Conservation (phyloP, 2,329 filamentous ascomycete genomes). For the Verticillium tricorpus region DNA sequence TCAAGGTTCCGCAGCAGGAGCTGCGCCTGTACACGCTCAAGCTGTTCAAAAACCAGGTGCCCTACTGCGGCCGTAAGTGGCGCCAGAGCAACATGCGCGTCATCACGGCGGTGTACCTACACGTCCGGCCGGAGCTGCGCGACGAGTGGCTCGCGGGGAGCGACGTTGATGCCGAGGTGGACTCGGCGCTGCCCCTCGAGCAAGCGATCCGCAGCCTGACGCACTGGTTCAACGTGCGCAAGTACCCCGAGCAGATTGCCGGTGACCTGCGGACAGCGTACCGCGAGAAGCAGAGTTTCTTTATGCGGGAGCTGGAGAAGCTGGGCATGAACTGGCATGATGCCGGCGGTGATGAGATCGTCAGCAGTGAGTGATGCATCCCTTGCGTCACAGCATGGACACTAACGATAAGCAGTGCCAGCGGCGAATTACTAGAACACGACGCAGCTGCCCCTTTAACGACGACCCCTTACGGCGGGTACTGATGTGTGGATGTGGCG, state of each 20-base stretch:
- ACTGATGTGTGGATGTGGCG: background rate
- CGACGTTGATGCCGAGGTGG: conserved; percentile 89
- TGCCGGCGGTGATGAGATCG: conserved; percentile 24
- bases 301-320: conserved; percentile 71
- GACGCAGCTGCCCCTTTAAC: background rate
- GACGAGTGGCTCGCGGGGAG: conserved; percentile 93
- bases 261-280: conserved; percentile 52
- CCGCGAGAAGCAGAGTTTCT: conserved; percentile 75
- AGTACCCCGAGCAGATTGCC: conserved; percentile 76
- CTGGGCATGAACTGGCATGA: conserved; percentile 53
- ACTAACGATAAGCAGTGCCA: conserved; percentile 6
- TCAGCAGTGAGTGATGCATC: conserved; percentile 16
- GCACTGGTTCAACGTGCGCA: conserved; percentile 87
- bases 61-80: conserved; percentile 98
- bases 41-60: conserved; percentile 97
- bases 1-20: conserved; percentile 84
- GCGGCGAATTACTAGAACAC: conserved; percentile 7
- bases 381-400: background rate
- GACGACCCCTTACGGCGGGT: background rate
- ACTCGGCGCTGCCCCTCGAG: conserved; percentile 86
- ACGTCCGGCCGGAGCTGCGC: conserved; percentile 85
- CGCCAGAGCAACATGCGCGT: conserved; percentile 97
- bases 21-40: conserved; percentile 93
- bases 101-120: conserved; percentile 93
- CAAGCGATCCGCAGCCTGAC: conserved; percentile 85